Conservation (phyloP, 257 asterid genomes). For the Solanum ossicruentum region DNA sequence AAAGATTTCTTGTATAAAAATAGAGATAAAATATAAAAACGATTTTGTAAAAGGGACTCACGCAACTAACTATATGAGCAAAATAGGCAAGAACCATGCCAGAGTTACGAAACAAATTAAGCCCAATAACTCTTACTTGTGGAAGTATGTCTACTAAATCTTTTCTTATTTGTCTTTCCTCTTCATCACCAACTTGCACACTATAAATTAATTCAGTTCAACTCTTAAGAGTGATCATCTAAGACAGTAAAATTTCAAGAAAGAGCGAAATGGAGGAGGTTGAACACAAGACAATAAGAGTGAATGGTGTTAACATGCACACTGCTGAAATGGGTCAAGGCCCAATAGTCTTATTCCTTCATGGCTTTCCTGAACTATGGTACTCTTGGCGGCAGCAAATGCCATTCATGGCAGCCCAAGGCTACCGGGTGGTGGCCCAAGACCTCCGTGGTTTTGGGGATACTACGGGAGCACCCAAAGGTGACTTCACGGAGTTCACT, state of each 20-base stretch:
- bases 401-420: slow-evolving; percentile 48
- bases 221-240: background rate
- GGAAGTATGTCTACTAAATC: background rate
- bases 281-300: slow-evolving; percentile 31
- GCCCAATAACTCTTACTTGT: background rate
- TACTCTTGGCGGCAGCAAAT: slow-evolving; percentile 93
- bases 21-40: background rate
- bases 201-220: background rate
- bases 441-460: slow-evolving; percentile 76
- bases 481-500: slow-evolving; percentile 47
- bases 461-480: slow-evolving; percentile 51
- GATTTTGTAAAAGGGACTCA: background rate
- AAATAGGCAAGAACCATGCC: background rate
- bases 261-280: background rate
- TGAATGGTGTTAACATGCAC: slow-evolving; percentile 58
- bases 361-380: slow-evolving; percentile 90
- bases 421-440: slow-evolving; percentile 60
- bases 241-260: background rate
- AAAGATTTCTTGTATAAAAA: background rate
- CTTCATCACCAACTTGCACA: background rate
- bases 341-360: slow-evolving; percentile 62
- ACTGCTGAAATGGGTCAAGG: slow-evolving; percentile 67
- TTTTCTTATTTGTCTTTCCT: background rate
- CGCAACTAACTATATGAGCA: background rate
- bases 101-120: background rate